phyloP scores from a whole-genome alignment of 768 basidiomycete species.

The Trametes coccinea region DNA sequence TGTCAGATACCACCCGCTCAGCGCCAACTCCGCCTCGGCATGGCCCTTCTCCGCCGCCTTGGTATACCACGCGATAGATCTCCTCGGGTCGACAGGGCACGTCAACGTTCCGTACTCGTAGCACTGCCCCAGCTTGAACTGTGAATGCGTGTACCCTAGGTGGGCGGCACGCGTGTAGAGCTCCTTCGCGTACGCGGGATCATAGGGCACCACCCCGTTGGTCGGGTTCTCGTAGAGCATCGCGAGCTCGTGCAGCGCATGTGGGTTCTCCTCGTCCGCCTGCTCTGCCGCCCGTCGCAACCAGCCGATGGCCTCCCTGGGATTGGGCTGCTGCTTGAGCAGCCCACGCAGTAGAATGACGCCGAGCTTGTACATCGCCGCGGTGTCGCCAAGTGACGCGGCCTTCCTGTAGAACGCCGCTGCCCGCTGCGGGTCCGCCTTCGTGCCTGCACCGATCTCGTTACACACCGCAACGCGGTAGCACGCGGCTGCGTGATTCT shows the following conservation, averaged over 20 bases:
- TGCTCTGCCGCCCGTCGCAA: constrained; percentile 92
- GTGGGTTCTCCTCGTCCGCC: constrained; percentile 97
- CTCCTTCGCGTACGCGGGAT: constrained; percentile 79
- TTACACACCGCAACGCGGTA: constrained; percentile 99
- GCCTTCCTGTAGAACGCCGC: constrained; percentile 97
- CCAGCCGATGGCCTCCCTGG: constrained; percentile 93
- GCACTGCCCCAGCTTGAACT: constrained; percentile 94
- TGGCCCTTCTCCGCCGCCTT: constrained; percentile 97
- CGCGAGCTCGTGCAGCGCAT: constrained; percentile 95
- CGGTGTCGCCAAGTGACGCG: constrained; percentile 92
- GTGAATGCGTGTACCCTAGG: constrained; percentile 89
- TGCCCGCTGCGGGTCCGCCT: constrained; percentile 83
- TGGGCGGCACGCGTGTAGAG: constrained; percentile 90
- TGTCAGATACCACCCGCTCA: constrained; percentile 98
- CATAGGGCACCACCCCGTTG: constrained; percentile 69
- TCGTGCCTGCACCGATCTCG: constrained; percentile 96
- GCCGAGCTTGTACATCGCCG: constrained; percentile 99
- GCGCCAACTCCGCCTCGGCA: constrained; percentile 89
- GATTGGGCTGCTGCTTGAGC: constrained; percentile 80
- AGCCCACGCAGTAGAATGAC: constrained; percentile 90
- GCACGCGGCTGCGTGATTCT: constrained; percentile 92
- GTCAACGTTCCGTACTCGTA: constrained; percentile 89
- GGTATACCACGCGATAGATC: constrained; percentile 98
- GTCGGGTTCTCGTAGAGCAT: constrained; percentile 75
- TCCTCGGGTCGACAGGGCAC: constrained; percentile 89